Conservation (phyloP, 106 monocot genomes). For the Gastrodia elata region DNA sequence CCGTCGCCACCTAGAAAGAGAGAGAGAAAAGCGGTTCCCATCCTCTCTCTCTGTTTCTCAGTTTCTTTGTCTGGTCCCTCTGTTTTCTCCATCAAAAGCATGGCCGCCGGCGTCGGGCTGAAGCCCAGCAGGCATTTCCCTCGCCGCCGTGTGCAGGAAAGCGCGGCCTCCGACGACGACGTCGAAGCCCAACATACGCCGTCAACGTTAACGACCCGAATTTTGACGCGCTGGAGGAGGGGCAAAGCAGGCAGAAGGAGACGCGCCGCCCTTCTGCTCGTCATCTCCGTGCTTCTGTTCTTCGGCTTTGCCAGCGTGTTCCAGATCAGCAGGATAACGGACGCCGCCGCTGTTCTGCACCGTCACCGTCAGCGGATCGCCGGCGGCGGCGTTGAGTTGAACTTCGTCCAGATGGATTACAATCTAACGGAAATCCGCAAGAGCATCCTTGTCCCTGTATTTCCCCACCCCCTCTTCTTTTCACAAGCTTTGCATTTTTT, state of each 20-base stretch:
- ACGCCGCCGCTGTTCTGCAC: neutral
- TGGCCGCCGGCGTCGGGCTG: neutral
- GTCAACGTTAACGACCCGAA: no score
- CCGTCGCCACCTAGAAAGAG: neutral
- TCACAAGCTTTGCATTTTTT: no score
- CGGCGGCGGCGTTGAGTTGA: neutral
- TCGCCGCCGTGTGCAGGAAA: slow-evolving; percentile 4
- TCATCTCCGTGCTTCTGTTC: neutral
- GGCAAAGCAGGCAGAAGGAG: neutral
- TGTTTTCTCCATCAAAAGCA: slow-evolving; percentile 1
- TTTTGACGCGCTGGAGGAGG: neutral
- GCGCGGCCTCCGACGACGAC: slow-evolving; percentile 1
- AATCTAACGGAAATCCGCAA: neutral
- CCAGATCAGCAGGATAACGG: slow-evolving; percentile 1
- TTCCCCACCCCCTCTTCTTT: no score
- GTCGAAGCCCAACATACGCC: neutral
- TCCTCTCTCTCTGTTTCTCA: neutral
- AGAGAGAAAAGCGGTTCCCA: neutral
- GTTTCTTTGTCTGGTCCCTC: neutral
- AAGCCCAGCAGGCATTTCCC: neutral
- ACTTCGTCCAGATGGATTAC: neutral
- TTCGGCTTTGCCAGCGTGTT: slow-evolving; percentile 4
- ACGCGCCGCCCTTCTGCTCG: neutral
- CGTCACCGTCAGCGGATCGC: neutral
- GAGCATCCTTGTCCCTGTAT: no score